Evolutionary conservation across 495 filamentous ascomycete species (phyloP).

Genomic region (Penicillium coffeae): DNA sequence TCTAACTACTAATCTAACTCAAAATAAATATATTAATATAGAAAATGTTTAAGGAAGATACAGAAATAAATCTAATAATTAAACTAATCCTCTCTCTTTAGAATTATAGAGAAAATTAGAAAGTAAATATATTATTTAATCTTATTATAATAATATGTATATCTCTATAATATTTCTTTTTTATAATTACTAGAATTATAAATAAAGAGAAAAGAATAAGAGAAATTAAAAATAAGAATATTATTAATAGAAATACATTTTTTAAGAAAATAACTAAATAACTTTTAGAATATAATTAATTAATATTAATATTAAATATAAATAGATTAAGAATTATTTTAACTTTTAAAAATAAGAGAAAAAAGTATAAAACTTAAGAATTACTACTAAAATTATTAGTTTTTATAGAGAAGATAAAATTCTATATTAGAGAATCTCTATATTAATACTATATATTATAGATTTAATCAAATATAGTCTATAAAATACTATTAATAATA

Average conservation of each 20-base stretch:
- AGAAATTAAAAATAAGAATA: not conserved
- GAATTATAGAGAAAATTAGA: not conserved
- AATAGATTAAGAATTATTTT: not conserved
- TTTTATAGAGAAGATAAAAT: conserved; percentile 1
- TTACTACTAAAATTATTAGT: conserved; percentile 2
- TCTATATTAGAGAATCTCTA: conserved; percentile 6
- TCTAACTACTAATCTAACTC: not conserved
- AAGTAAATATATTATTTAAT: not conserved
- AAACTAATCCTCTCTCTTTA: not conserved
- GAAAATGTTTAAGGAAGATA: not conserved
- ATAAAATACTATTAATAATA: not conserved
- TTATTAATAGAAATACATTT: not conserved
- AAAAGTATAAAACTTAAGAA: not conserved
- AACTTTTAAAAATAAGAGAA: not conserved
- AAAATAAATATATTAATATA: not conserved
- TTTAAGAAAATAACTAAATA: not conserved
- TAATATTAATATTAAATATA: not conserved
- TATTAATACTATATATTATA: conserved; percentile 1
- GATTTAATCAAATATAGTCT: not conserved
- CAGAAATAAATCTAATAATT: not conserved
- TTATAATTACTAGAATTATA: not conserved
- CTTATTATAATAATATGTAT: not conserved
- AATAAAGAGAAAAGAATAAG: not conserved
- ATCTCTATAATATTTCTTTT: not conserved
- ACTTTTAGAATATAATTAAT: not conserved